phyloP scores from a whole-genome alignment of 176 grass and related monocot species.

The Bothriochloa decipiens region DNA sequence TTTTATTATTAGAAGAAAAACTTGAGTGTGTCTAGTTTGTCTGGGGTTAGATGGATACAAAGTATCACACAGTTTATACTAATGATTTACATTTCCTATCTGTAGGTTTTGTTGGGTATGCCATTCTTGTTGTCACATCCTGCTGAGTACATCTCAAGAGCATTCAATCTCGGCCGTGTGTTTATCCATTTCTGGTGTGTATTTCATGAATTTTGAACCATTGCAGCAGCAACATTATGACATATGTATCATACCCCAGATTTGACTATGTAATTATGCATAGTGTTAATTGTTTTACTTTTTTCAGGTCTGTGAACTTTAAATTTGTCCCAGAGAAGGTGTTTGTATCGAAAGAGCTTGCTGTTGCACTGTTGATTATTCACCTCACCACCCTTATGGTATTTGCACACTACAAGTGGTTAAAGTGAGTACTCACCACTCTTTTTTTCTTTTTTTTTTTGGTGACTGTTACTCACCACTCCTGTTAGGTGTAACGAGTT shows the following conservation, averaged over 20 bases:
- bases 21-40: slow-evolving; percentile 7
- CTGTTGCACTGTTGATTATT: slow-evolving; percentile 69
- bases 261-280: neutral
- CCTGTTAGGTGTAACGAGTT: slow-evolving; percentile 25
- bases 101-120: slow-evolving; percentile 85
- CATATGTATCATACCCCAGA: slow-evolving; percentile 21
- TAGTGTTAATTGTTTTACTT: slow-evolving; percentile 25
- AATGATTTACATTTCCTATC: slow-evolving; percentile 22
- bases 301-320: slow-evolving; percentile 94
- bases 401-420: slow-evolving; percentile 92
- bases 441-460: too few relatives aligned
- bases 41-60: slow-evolving; percentile 23
- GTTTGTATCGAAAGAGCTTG: slow-evolving; percentile 93
- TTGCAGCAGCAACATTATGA: slow-evolving; percentile 23
- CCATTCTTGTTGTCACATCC: slow-evolving; percentile 84
- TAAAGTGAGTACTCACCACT: slow-evolving; percentile 67
- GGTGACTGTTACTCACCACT: too few relatives aligned
- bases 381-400: slow-evolving; percentile 78
- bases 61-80: slow-evolving; percentile 15
- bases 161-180: slow-evolving; percentile 92
- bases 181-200: slow-evolving; percentile 98
- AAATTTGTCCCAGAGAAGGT: slow-evolving; percentile 90
- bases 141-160: slow-evolving; percentile 83
- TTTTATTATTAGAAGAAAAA: slow-evolving; percentile 10
- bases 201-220: slow-evolving; percentile 26